These are phyloP conservation scores for Clitopilus hobsonii DNA, from an alignment of 768 basidiomycete genomes.

Conservation along the genomic window DNA sequence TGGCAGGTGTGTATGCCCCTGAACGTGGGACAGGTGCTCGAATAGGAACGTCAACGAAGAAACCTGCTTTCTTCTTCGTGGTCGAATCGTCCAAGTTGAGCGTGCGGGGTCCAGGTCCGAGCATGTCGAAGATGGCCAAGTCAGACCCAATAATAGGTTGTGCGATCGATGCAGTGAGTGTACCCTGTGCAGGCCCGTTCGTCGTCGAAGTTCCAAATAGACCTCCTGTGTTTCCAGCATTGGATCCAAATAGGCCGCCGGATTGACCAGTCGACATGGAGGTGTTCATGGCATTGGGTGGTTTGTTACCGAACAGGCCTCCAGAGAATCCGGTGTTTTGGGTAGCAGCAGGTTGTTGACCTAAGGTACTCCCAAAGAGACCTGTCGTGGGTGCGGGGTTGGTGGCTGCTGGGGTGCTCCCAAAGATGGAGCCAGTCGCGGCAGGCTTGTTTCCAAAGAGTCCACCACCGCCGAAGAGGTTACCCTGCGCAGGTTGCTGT, in stretches of 20 bases:
- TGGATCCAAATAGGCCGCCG: conserved; percentile 38
- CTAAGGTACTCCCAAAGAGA: conserved; percentile 38
- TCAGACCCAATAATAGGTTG: conserved; percentile 77
- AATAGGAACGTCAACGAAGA: conserved; percentile 73
- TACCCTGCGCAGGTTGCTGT: conserved; percentile 29
- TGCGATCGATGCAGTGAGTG: conserved; percentile 81
- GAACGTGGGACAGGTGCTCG: conserved; percentile 68
- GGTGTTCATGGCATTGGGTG: conserved; percentile 41
- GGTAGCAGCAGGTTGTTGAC: conserved; percentile 28
- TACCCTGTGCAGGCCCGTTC: conserved; percentile 47
- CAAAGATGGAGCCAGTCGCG: conserved; percentile 21
- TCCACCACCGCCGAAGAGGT: conserved; percentile 19
- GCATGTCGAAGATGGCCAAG: conserved; percentile 69
- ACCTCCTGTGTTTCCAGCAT: conserved; percentile 26
- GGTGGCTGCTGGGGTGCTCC: background rate
- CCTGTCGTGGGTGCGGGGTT: conserved; percentile 1
- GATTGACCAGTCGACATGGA: conserved; percentile 36
- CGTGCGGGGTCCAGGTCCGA: conserved; percentile 66
- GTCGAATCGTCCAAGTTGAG: conserved; percentile 52
- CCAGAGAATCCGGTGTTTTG: conserved; percentile 42
- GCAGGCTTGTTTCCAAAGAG: conserved; percentile 43
- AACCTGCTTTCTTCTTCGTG: conserved; percentile 71
- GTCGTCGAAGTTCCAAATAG: conserved; percentile 35
- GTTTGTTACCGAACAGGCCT: conserved; percentile 49
- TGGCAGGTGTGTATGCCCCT: conserved; percentile 61